phyloP scores from a whole-genome alignment of 768 basidiomycete species.

The Boletus rex-veris region DNA sequence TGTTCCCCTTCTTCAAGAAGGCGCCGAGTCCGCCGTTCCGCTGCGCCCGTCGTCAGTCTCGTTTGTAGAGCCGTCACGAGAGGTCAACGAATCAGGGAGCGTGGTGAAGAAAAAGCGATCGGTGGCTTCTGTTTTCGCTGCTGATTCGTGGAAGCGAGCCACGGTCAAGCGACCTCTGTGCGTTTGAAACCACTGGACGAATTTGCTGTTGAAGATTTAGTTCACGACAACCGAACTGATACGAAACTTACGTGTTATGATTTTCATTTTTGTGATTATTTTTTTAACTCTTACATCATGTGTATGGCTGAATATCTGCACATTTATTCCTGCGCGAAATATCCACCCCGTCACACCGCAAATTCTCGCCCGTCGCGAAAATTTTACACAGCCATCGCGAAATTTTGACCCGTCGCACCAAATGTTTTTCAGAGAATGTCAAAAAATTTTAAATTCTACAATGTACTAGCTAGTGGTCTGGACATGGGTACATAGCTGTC shows the following conservation, averaged over 20 bases:
- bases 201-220: background rate
- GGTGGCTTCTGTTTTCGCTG: conserved; percentile 1
- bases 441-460: too few species aligned
- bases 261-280: background rate
- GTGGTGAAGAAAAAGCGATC: conserved; percentile 6
- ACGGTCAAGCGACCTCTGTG: conserved; percentile 19
- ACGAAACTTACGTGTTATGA: background rate
- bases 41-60: background rate
- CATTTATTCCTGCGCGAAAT: too few species aligned
- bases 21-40: background rate
- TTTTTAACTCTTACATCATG: background rate
- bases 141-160: conserved; percentile 7
- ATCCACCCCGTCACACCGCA: too few species aligned
- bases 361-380: too few species aligned
- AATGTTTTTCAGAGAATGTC: too few species aligned
- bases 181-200: conserved; percentile 2
- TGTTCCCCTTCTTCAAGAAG: conserved; percentile 12
- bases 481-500: too few species aligned
- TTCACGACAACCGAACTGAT: background rate
- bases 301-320: too few species aligned
- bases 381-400: too few species aligned
- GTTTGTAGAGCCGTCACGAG: background rate
- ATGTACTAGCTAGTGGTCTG: too few species aligned
- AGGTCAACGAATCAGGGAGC: background rate
- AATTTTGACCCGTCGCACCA: too few species aligned